These are phyloP conservation scores for Globisporangium takayamanum DNA, from an alignment of 352 stramenopile genomes.

Conservation along the genomic window DNA sequence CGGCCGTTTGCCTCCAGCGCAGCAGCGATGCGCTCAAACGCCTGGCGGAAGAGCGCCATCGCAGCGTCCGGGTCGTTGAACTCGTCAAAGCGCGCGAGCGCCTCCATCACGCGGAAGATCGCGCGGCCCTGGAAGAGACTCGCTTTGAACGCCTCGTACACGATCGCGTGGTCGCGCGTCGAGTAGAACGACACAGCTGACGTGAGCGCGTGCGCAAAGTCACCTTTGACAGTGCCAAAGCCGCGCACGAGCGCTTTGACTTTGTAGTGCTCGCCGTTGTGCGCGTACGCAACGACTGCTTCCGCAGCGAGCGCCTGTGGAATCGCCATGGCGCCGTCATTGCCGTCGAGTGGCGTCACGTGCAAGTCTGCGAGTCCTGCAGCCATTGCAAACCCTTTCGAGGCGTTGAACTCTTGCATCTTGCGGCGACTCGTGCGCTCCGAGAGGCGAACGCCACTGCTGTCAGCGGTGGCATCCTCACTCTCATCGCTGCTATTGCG, in stretches of 20 bases:
- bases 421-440: conserved; percentile 7
- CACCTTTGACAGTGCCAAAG: conserved; percentile 26
- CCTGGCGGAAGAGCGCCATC: conserved; percentile 27
- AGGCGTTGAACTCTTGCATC: not conserved
- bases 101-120: conserved; percentile 38
- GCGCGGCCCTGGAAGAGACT: conserved; percentile 32
- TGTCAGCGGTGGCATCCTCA: not conserved
- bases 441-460: conserved; percentile 1
- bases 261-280: conserved; percentile 38
- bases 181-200: conserved; percentile 22
- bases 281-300: conserved; percentile 29
- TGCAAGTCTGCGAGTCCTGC: conserved; percentile 7
- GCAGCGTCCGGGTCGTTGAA: conserved; percentile 29
- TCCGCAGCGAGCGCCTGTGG: conserved; percentile 27
- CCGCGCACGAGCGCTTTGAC: conserved; percentile 36
- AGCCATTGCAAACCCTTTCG: conserved; percentile 8
- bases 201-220: conserved; percentile 28
- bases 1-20: conserved; percentile 16
- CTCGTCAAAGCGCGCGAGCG: conserved; percentile 35
- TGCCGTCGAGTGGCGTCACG: not conserved
- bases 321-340: conserved; percentile 15
- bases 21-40: conserved; percentile 23
- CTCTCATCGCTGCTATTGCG: not conserved
- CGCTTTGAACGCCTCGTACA: conserved; percentile 37
- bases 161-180: conserved; percentile 23